These are phyloP conservation scores for Neurospora sp. DNA, from an alignment of 495 filamentous ascomycete species.

Conservation along the genomic window DNA sequence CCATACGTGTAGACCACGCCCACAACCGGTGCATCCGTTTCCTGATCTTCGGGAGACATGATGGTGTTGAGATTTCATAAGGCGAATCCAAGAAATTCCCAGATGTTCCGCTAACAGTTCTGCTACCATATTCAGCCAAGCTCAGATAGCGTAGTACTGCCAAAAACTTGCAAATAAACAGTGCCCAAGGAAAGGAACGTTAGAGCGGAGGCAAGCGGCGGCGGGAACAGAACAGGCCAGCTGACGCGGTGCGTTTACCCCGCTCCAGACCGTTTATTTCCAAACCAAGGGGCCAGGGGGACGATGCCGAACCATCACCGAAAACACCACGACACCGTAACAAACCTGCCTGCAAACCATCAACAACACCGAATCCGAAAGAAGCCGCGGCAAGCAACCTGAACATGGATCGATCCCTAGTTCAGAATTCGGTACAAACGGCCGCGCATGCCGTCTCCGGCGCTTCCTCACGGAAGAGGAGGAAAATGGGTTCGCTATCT, in stretches of 20 bases:
- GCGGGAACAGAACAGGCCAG: not conserved
- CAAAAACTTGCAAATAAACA: not conserved
- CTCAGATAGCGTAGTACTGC: not conserved
- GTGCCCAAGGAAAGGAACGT: not conserved
- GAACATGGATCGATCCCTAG: too few relatives aligned
- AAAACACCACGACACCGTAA: conserved; percentile 8
- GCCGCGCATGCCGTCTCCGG: not conserved
- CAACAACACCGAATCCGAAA: not conserved
- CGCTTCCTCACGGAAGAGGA: not conserved
- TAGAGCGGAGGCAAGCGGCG: not conserved
- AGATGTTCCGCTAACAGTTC: not conserved
- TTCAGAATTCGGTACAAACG: not conserved
- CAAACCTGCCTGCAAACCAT: not conserved
- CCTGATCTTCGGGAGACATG: not conserved
- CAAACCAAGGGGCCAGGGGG: not conserved
- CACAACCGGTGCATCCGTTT: not conserved
- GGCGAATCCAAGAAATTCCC: not conserved
- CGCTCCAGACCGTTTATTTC: not conserved
- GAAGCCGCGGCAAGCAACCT: not conserved
- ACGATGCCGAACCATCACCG: conserved; percentile 20
- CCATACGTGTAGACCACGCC: not conserved
- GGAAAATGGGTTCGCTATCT: not conserved
- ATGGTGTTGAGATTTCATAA: not conserved
- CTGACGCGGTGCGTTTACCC: conserved; percentile 1
- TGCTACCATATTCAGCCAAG: not conserved